Base-by-base conservation (phyloP, 305 asterid genomes). In the Fraxinus sp. region DNA sequence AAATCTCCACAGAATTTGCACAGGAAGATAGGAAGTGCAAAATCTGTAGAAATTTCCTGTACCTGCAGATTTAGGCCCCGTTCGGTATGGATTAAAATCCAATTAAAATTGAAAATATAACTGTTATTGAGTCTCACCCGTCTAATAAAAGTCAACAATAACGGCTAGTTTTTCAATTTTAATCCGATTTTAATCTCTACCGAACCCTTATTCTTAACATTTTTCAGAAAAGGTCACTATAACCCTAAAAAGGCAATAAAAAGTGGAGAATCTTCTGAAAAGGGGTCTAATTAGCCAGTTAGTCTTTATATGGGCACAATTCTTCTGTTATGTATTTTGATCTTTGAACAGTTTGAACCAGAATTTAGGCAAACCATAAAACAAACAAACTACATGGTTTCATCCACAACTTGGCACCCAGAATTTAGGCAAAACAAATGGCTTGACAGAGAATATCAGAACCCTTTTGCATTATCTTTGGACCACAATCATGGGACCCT, bases 181-280 rank as follows among this genome's bases (percentile, higher is more conserved):
- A n/a, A n/a, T n/a, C n/a, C n/a, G n/a, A n/a, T n/a, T n/a, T n/a
- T n/a, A n/a, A n/a, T n/a, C n/a, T n/a, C n/a, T n/a, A n/a, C n/a
- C n/a, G n/a, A n/a, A n/a, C n/a, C n/a, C n/a, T 35, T 35, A 35
- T 35, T 35, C 37, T 35, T 35, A 4, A 35, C 86, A 35, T 71
- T 73, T 80, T 44, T 80, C 86, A 59, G 85, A 83, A 84, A 81
- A 87, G 83, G 71, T 62, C 11, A 70, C 39, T 16, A 55, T 32
- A 74, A 44, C 35, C 83, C 78, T 64, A 35, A 82, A n/a, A 75
- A 64, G 36, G 72, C 33, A 9, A 49, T 52, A 8, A 36, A 76
- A 81, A 81, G 86, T 70, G 72, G 87, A 81, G 85, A 85, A 81
- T 86, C 82, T 83, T 83, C 81, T 55, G 82, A 76, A 55, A 81